Evolutionary conservation across 2,329 filamentous ascomycete species (phyloP).

Genomic region (Aspergillus glaucus): DNA sequence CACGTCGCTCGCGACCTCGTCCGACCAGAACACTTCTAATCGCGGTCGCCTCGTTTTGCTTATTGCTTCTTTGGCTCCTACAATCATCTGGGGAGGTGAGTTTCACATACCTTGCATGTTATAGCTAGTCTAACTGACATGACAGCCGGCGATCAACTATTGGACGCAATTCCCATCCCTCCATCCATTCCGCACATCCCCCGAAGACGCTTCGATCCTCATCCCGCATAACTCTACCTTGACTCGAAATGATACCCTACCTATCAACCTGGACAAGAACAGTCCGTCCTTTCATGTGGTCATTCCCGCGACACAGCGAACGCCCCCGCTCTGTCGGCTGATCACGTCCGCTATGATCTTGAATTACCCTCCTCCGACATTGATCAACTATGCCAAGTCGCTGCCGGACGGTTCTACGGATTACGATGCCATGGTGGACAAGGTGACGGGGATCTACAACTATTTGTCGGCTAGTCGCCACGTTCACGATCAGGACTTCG

Average conservation of each 20-base stretch:
- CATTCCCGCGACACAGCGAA: constrained; percentile 45
- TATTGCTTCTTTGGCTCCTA: constrained; percentile 18
- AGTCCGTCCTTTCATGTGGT: constrained; percentile 50
- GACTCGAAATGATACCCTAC: constrained; percentile 23
- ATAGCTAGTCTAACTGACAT: constrained; percentile 2
- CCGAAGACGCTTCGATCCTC: constrained; percentile 27
- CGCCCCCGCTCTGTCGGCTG: constrained; percentile 51
- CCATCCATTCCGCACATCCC: constrained; percentile 21
- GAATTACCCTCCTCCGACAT: constrained; percentile 52
- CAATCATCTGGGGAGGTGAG: constrained; percentile 15
- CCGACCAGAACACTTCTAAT: constrained; percentile 19
- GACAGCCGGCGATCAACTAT: constrained; percentile 20
- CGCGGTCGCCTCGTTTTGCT: constrained; percentile 14
- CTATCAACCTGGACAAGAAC: constrained; percentile 25
- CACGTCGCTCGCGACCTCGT: constrained; percentile 21
- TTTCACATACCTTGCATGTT: background rate
- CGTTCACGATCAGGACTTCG: constrained; percentile 54
- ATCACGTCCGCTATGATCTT: constrained; percentile 53
- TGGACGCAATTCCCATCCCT: constrained; percentile 30
- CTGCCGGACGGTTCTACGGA: constrained; percentile 23
- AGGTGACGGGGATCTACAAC: constrained; percentile 40
- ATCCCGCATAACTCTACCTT: constrained; percentile 13
- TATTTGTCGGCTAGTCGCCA: constrained; percentile 44
- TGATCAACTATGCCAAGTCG: constrained; percentile 42
- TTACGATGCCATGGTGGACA: constrained; percentile 40